phyloP scores from a whole-genome alignment of 352 stramenopile genomes.

The Phytophthora litchii region DNA sequence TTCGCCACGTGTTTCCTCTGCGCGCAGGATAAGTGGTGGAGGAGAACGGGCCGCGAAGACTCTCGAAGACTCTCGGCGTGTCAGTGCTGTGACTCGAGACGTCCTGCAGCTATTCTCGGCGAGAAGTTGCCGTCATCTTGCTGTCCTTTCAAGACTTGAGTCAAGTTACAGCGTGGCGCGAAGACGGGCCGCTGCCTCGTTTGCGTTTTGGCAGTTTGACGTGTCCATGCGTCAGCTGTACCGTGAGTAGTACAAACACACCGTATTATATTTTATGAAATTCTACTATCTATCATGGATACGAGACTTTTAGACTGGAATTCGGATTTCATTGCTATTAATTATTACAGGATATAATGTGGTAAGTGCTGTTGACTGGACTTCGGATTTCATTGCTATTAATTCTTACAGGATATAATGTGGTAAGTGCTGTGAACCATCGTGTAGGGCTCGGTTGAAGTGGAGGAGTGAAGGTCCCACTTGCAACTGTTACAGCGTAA shows the following conservation, averaged over 20 bases:
- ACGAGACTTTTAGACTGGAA: no score
- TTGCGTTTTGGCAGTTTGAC: constrained; percentile 17
- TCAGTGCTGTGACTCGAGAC: not conserved
- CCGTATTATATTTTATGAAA: no score
- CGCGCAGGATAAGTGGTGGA: constrained; percentile 9
- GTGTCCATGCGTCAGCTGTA: constrained; percentile 6
- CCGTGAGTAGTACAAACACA: no score
- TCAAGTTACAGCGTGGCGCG: not conserved
- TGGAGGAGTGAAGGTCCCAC: constrained; percentile 29
- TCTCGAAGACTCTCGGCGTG: no score
- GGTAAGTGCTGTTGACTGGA: no score
- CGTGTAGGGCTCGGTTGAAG: constrained; percentile 26
- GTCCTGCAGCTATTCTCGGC: constrained; percentile 12
- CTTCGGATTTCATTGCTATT: no score
- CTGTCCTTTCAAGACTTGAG: constrained; percentile 3
- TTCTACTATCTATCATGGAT: no score
- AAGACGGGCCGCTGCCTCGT: constrained; percentile 3
- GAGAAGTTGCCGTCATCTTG: constrained; percentile 18
- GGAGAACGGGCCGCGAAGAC: constrained; percentile 2
- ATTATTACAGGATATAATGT: no score
- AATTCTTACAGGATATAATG: no score
- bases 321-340: no score
- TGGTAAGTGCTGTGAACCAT: not conserved
- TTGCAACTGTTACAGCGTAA: constrained; percentile 15
- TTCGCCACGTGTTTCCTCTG: constrained; percentile 16